Evolutionary conservation across 306 rosid species (phyloP).

Genomic region (Medicago ruthenica): DNA sequence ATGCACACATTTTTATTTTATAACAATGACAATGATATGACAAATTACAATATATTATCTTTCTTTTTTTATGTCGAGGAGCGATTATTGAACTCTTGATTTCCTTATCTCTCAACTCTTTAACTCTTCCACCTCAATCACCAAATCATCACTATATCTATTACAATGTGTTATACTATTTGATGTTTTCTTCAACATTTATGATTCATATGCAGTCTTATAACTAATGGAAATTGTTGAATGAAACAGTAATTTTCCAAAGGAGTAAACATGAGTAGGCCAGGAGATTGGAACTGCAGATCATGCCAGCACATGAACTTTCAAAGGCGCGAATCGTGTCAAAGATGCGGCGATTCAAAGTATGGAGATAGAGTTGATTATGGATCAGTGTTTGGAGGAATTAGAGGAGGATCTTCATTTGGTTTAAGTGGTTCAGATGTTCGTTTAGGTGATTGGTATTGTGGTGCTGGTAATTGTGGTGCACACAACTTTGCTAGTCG

Average conservation of each 20-base stretch:
- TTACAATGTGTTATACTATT: no score
- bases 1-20: neutral
- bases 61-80: no score
- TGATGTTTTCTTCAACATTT: no score
- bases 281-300: conserved; percentile 99
- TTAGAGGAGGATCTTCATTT: conserved; percentile 71
- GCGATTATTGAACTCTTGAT: no score
- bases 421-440: conserved; percentile 85
- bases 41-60: neutral
- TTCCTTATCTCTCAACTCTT: no score
- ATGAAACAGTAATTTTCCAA: conserved; percentile 44
- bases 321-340: conserved; percentile 96
- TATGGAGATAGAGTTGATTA: conserved; percentile 60
- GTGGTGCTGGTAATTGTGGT: conserved; percentile 74
- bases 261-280: conserved; percentile 71
- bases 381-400: conserved; percentile 53
- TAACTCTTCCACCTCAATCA: no score
- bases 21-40: neutral
- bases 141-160: no score
- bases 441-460: conserved; percentile 95
- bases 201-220: no score
- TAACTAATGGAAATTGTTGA: neutral
- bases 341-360: conserved; percentile 85
- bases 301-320: conserved; percentile 96
- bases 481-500: conserved; percentile 96